Evolutionary conservation across 257 asterid genomes (phyloP), one percentile per base, ranked within the genome.

Genomic region (Ehretia macrophylla): DNA sequence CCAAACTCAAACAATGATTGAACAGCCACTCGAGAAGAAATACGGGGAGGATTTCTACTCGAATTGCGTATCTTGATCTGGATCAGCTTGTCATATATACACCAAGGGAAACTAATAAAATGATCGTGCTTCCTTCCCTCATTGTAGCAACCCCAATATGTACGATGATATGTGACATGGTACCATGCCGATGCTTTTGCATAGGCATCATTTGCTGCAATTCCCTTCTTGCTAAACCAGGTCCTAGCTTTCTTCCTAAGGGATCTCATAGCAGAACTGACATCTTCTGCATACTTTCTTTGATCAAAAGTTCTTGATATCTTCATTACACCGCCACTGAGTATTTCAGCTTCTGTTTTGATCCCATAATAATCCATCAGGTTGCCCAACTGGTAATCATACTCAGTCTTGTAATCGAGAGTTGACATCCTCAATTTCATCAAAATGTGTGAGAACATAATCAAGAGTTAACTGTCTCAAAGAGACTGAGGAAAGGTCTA

Each of bases 121-220:
- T 87, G 96, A 69, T 72, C 87, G 68, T 93, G 78, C 17, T 70
- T 70, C 73, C 78, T 13, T 18, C 81, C 96, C 55, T 65, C 80
- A 3, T 83, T 85, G 71, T 90, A 90, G 44, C 32, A 18, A 44
- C 89, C 96, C 87, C 89, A 90, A 46, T 45, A 85, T 17, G 54
- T 73, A 10, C 66, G 83, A 71, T 90, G 94, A 68, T 90, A 90
- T 0, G 94, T 70, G 55, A 90, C 98, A 18, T 85, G 84, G 69
- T 90, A 91, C 96, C 98, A 88, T 19, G 97, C 95, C 2, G 95
- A 86, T 1, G 95, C 98, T 75, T 82, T 86, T 1, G 92, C 88
- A 21, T 75, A 60, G n/a, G 4, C 8, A 51, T 88, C 85, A 11
- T 83, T 79, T 0, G 11, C 16, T 18, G 81, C 94, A 14, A 73